Conservation (phyloP, 2,329 filamentous ascomycete species). For the Fusarium coffeatum region DNA sequence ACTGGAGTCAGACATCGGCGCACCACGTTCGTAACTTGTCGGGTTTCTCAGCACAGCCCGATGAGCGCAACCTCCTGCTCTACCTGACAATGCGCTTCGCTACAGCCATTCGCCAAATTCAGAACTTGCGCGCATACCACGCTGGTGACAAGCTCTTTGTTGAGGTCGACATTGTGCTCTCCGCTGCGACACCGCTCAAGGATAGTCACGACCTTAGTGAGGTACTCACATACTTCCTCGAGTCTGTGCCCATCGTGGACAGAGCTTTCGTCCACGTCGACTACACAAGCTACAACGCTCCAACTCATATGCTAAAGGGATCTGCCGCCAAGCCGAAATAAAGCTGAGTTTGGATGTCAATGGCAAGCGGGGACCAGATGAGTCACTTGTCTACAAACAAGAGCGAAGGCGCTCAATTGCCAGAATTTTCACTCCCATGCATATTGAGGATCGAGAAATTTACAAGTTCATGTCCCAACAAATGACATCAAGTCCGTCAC, state of each 20-base stretch:
- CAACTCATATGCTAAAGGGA: conserved; percentile 65
- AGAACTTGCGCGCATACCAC: conserved; percentile 86
- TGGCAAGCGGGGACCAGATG: not conserved
- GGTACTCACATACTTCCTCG: conserved; percentile 83
- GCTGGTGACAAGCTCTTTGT: conserved; percentile 87
- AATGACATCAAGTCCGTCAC: not conserved
- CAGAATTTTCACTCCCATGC: not conserved
- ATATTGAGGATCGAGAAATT: not conserved
- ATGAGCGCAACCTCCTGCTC: conserved; percentile 85
- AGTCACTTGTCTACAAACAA: not conserved
- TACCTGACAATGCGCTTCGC: conserved; percentile 96
- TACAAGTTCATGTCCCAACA: not conserved
- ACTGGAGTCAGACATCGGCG: conserved; percentile 79
- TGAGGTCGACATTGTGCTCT: conserved; percentile 83
- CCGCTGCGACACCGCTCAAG: conserved; percentile 77
- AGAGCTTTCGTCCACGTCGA: conserved; percentile 76
- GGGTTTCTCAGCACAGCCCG: conserved; percentile 80
- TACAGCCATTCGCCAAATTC: conserved; percentile 85
- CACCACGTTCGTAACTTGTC: conserved; percentile 85
- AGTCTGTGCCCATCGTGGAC: conserved; percentile 83
- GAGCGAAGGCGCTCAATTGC: not conserved
- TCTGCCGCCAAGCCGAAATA: conserved; percentile 40
- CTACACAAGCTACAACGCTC: conserved; percentile 71
- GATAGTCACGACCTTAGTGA: conserved; percentile 85
- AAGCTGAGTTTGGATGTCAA: conserved; percentile 5